Percentiles rank a stretch among this genome's conserved stretches.
Conservation (phyloP, 2,329 filamentous ascomycete species). For the Parastagonospora nodorum region DNA sequence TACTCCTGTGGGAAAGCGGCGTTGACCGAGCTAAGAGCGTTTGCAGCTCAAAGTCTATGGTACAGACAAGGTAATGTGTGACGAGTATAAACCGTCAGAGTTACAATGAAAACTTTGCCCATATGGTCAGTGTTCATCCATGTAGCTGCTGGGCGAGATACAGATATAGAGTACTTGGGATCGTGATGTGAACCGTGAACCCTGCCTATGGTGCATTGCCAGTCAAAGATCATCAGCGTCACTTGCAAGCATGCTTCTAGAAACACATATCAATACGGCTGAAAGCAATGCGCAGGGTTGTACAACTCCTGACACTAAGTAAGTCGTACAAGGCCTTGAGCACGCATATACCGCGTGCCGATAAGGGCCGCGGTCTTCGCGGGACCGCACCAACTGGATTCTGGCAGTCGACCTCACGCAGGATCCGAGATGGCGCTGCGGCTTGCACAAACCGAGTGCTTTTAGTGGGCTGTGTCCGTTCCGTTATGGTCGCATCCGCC, state of each 20-base stretch:
- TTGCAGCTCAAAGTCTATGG: slow-evolving; percentile 13
- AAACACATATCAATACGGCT: slow-evolving; percentile 39
- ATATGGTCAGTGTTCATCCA: slow-evolving; percentile 24
- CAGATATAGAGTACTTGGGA: slow-evolving; percentile 31
- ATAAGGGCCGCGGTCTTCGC: slow-evolving; percentile 23
- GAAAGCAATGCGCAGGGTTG: slow-evolving; percentile 34
- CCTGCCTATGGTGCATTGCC: slow-evolving; percentile 21
- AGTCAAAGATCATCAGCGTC: slow-evolving; percentile 19
- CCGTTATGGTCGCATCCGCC: slow-evolving; percentile 12
- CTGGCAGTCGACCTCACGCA: slow-evolving; percentile 23
- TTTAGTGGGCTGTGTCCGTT: slow-evolving; percentile 23
- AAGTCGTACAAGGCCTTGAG: slow-evolving; percentile 37
- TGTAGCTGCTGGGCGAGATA: slow-evolving; percentile 24
- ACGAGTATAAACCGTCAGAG: slow-evolving; percentile 23
- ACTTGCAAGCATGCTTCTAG: slow-evolving; percentile 25
- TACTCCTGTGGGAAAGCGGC: slow-evolving; percentile 15
- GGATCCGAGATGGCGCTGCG: slow-evolving; percentile 20
- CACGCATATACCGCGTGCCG: slow-evolving; percentile 29
- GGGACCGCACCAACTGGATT: slow-evolving; percentile 27
- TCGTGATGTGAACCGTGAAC: slow-evolving; percentile 31
- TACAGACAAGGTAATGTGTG: slow-evolving; percentile 21
- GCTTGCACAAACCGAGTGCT: slow-evolving; percentile 33
- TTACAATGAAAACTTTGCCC: slow-evolving; percentile 15
- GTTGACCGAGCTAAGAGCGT: slow-evolving; percentile 17
- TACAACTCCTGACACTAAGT: slow-evolving; percentile 34